Evolutionary conservation across 2,329 filamentous ascomycete genomes (phyloP), one percentile per base, ranked within the genome.

Genomic region (Davidsoniella eucalypti): DNA sequence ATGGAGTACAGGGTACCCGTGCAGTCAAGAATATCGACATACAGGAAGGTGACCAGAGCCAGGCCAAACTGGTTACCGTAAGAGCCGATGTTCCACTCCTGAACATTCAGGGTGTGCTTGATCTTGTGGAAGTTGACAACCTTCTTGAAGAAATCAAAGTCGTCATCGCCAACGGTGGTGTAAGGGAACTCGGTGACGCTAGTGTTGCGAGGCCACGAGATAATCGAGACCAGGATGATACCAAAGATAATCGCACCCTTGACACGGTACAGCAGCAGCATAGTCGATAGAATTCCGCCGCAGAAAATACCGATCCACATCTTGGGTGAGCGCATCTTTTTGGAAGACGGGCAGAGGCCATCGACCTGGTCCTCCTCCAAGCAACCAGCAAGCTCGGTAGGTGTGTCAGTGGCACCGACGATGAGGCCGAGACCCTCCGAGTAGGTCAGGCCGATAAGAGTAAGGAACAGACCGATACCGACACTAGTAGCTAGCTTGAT

Each of bases 301-400:
- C 82, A 84, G 69, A 93, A 92, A 58, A 93, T 87, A 37, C 86
- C 87, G 47, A 93, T 72, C 87, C 87, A 94, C 75, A 93, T 77
- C 21, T 81, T 78, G 1, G 86, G 84, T 59, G 75, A 85, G 54
- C 84, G 78, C 85, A 94, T 90, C 71, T 87, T 87, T 50, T 75
- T 69, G 36, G 59, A 65, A 46, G 68, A 66, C 0, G 75, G 74
- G 61, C 56, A 92, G 5, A 76, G 58, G 8, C 81, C 82, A 42
- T 63, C 59, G 18, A 57, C 57, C 4, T 68, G 64, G 12, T 51
- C 49, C 5, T 41, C 52, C 10, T 58, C 59, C 26, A 60, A 67
- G 62, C 85, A 90, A 23, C 86, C 87, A 8, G 82, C 86, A 40
- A 93, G 69, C 55, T 84, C 77, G 25, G 87, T 65, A 1, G 87